These are phyloP conservation scores for Canariomyces notabilis DNA, from an alignment of 2,329 filamentous ascomycete species.

Conservation along the genomic window DNA sequence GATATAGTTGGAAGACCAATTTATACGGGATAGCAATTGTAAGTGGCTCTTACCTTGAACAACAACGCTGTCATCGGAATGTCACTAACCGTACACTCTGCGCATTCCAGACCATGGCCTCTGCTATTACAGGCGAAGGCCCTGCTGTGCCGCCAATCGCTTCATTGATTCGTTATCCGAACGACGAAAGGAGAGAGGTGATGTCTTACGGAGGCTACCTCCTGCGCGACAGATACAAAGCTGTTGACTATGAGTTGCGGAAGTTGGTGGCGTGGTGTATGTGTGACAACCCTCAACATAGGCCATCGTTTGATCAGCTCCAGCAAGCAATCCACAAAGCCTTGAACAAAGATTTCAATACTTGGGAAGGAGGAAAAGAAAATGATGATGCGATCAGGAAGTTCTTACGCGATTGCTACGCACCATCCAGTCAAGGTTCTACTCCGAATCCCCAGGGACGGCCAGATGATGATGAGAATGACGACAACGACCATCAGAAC, in stretches of 20 bases:
- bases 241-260: background rate
- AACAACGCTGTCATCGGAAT: background rate
- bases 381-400: no score
- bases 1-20: conserved; percentile 8
- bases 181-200: no score
- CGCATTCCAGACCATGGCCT: conserved; percentile 1
- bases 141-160: background rate
- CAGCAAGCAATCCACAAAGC: background rate
- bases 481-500: no score
- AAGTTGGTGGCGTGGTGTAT: conserved; percentile 1
- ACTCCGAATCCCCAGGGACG: no score
- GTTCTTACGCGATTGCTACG: no score
- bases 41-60: background rate
- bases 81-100: background rate
- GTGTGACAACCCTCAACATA: background rate
- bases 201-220: background rate
- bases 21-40: conserved; percentile 10
- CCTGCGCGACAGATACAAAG: background rate
- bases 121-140: background rate
- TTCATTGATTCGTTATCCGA: background rate
- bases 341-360: no score
- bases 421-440: no score
- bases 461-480: no score
- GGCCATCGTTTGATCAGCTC: background rate
- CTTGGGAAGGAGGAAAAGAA: no score